Evolutionary conservation across 1,284 basidiomycete species (phyloP).

Genomic region (Inonotus hispidus): DNA sequence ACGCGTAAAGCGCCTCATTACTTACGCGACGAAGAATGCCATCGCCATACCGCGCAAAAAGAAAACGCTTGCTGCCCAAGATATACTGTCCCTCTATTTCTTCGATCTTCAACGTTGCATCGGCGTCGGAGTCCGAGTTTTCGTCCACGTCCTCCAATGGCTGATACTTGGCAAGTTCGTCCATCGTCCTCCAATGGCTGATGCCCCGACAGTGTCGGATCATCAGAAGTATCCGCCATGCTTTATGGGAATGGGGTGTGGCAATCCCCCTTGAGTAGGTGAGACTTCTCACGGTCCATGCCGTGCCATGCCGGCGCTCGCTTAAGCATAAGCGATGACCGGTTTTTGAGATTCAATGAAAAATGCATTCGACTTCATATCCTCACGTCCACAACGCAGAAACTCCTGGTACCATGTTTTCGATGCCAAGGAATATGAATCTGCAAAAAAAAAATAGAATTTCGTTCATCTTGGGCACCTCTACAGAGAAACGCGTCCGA

Average conservation of each 20-base stretch:
- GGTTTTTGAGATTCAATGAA: no score
- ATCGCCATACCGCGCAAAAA: slow-evolving; percentile 52
- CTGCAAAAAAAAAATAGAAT: no score
- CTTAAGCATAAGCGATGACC: no score
- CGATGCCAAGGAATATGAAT: no score
- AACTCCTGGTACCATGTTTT: no score
- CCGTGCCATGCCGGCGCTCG: no score
- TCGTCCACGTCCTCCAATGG: slow-evolving; percentile 30
- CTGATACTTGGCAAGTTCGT: slow-evolving; percentile 39
- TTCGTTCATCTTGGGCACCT: slow-evolving; percentile 29
- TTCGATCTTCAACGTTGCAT: slow-evolving; percentile 31
- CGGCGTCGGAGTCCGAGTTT: slow-evolving; percentile 23
- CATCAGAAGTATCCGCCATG: slow-evolving; percentile 1
- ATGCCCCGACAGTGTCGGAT: not conserved
- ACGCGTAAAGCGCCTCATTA: not conserved
- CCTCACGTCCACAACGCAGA: no score
- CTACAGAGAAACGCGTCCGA: slow-evolving; percentile 22
- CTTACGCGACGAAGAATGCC: slow-evolving; percentile 59
- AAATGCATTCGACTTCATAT: no score
- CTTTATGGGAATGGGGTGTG: not conserved
- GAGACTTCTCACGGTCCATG: no score
- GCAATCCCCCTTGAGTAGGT: no score
- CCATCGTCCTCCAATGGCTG: no score
- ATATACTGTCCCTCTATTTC: slow-evolving; percentile 55
- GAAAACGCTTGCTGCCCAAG: slow-evolving; percentile 38